Base-by-base conservation (phyloP, 2,329 filamentous ascomycete species). In the Clonostachys chloroleuca region DNA sequence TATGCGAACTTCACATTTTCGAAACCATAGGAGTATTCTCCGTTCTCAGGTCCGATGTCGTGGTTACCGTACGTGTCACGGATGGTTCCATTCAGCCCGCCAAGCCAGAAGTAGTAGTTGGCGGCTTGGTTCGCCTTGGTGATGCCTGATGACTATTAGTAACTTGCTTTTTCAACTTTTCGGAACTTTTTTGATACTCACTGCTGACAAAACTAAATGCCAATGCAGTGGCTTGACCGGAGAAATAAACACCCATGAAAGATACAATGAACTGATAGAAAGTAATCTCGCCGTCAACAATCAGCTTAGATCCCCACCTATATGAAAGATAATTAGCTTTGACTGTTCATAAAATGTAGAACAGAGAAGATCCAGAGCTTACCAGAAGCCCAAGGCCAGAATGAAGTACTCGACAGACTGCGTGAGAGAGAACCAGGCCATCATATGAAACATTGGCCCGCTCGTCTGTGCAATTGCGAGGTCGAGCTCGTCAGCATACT, bases 1-100 rank as follows among this genome's bases (percentile, higher is more conserved):
- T 84, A 84, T 6, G 75, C 66, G 57, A 84, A 84, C 18, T 70
- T 70, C 16, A 49, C 47, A 37, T 76, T 61, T 17, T 66, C 63
- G 51, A 83, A 73, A 30, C 73, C 64, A 5, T 80, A 69, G 7
- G 63, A 65, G 14, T 41, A 35, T 8, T 45, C 44, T 6, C 45
- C 50, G 14, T 45, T 13, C 12, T 35, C 50, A 2, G 56, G 59
- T 2, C 54, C 52, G 4, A 48, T 47, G 40, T 55, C 44, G 17
- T 49, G 40, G 48, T 64, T 62, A 41, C 56, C 49, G n/a, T 52
- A 51, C 5, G 52, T 63, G 47, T 65, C 60, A 16, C 45, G 47
- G 41, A 60, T 66, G n/a, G 35, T 57, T 5, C 53, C 47, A 43
- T 62, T 45, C 24, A 63, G 42, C 34, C 49, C 49, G 12, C 51